A percentile compares a stretch with the other conserved stretches of the same genome.
Conservation (phyloP, 495 filamentous ascomycete genomes). For the Thermothielavioides terrestris region DNA sequence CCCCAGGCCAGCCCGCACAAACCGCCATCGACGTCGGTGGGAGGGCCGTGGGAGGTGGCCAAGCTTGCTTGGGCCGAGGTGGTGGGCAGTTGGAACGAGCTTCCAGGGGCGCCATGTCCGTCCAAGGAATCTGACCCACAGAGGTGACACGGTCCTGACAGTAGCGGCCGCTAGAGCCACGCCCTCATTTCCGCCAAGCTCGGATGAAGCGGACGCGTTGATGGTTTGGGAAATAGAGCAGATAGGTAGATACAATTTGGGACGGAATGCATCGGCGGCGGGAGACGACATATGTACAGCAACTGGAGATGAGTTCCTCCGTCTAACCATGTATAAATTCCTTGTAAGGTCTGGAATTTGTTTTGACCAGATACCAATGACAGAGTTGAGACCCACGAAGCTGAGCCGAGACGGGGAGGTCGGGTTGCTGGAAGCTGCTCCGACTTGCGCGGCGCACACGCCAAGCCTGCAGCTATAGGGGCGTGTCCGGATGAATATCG, state of each 20-base stretch:
- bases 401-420: no score
- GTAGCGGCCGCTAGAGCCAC: constrained; percentile 9
- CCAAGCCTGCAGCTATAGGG: no score
- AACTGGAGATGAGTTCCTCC: no score
- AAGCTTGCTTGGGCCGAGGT: constrained; percentile 6
- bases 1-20: constrained; percentile 6
- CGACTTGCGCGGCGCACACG: no score
- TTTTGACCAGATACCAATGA: no score
- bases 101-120: constrained; percentile 13
- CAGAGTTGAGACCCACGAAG: not conserved
- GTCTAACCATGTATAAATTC: no score
- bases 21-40: constrained; percentile 14
- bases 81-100: constrained; percentile 13
- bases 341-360: no score
- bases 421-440: no score
- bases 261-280: not conserved
- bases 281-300: no score
- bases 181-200: constrained; percentile 13
- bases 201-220: not conserved
- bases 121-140: constrained; percentile 15
- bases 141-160: constrained; percentile 9
- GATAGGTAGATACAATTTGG: not conserved
- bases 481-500: constrained; percentile 17
- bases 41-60: no score
- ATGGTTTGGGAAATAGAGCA: no score